Evolutionary conservation across 208 protist species (phyloP).

Genomic region (Spongospora subterranea): DNA sequence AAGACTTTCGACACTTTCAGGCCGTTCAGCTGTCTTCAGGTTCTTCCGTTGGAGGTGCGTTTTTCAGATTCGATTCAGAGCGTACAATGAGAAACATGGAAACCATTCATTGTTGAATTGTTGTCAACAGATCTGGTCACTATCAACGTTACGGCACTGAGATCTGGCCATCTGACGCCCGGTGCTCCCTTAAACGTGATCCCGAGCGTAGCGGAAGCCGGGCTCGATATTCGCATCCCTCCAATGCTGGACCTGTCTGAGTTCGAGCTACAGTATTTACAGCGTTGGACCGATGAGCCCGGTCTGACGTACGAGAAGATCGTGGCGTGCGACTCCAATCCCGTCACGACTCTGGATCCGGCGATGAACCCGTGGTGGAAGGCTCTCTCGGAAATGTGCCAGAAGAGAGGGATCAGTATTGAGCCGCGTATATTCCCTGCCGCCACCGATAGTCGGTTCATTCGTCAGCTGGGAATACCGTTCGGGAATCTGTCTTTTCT

Average conservation of each 20-base stretch:
- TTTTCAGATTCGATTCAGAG: background rate
- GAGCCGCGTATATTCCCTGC: conserved; percentile 57
- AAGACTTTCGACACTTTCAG: background rate
- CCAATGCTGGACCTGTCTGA: background rate
- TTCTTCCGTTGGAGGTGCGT: background rate
- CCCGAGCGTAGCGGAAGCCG: conserved; percentile 7
- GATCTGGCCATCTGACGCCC: too few relatives aligned
- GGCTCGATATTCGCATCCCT: conserved; percentile 51
- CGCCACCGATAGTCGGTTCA: conserved; percentile 39
- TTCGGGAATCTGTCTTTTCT: background rate
- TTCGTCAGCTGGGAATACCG: background rate
- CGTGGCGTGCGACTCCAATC: background rate
- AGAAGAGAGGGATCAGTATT: background rate
- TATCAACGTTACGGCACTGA: conserved; percentile 26
- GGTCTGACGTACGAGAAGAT: background rate
- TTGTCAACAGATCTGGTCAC: background rate
- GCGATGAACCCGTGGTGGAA: conserved; percentile 42
- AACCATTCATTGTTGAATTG: too few relatives aligned
- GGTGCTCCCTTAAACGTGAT: conserved; percentile 42
- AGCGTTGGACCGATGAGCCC: background rate
- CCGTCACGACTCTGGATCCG: background rate
- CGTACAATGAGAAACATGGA: too few relatives aligned
- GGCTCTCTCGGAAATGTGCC: background rate
- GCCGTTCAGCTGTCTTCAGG: background rate
- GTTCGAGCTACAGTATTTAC: background rate